phyloP scores from a whole-genome alignment of 2,329 filamentous ascomycete species.

The Colletotrichum theobromicola region DNA sequence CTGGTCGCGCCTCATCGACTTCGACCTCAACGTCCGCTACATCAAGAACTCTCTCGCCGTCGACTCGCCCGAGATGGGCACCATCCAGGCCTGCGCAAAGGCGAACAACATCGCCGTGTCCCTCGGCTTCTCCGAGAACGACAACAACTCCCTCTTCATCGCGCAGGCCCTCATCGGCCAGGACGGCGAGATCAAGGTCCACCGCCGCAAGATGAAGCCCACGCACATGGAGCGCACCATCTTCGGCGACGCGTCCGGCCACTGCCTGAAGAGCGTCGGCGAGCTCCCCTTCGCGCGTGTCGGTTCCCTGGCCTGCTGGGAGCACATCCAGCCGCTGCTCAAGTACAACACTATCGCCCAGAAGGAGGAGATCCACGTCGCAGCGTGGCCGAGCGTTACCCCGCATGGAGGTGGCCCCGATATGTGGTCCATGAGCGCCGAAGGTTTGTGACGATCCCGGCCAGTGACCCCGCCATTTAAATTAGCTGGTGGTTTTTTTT shows the following conservation, averaged over 20 bases:
- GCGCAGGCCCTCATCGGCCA: slow-evolving; percentile 49
- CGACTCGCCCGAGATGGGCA: slow-evolving; percentile 47
- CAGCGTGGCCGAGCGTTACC: slow-evolving; percentile 29
- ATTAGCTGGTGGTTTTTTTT: background rate
- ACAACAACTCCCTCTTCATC: slow-evolving; percentile 50
- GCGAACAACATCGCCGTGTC: slow-evolving; percentile 51
- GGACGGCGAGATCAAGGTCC: slow-evolving; percentile 41
- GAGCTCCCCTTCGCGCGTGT: slow-evolving; percentile 55
- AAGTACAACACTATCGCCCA: slow-evolving; percentile 30
- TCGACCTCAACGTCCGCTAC: slow-evolving; percentile 30
- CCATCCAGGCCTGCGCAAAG: slow-evolving; percentile 43
- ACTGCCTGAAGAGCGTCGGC: slow-evolving; percentile 46
- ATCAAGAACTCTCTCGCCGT: slow-evolving; percentile 46
- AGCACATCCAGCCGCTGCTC: slow-evolving; percentile 59
- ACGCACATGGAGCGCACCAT: slow-evolving; percentile 58
- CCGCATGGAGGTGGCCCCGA: slow-evolving; percentile 6
- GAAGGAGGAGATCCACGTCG: slow-evolving; percentile 33
- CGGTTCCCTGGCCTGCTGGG: slow-evolving; percentile 61
- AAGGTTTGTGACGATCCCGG: slow-evolving; percentile 17
- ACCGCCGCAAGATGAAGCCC: slow-evolving; percentile 56
- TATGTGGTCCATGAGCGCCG: slow-evolving; percentile 16
- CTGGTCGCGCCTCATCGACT: slow-evolving; percentile 36
- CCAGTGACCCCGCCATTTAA: background rate
- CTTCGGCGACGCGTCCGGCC: slow-evolving; percentile 27
- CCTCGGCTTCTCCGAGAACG: slow-evolving; percentile 55